Conservation (phyloP, 179 eudicot species). For the Patellifolia procumbens region DNA sequence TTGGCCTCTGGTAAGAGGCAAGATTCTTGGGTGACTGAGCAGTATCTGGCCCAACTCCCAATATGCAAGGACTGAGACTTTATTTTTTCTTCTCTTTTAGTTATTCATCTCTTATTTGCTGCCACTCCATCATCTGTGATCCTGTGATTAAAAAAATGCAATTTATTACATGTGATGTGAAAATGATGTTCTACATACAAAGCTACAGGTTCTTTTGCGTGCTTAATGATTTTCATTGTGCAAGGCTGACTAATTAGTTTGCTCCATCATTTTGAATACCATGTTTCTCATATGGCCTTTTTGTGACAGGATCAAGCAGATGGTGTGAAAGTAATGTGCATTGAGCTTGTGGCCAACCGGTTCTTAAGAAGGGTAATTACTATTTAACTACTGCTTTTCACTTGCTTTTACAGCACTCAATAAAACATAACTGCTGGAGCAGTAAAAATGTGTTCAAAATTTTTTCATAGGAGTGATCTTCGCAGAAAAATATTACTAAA, state of each 20-base stretch:
- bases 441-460: not conserved
- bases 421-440: not conserved
- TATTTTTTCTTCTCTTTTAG: too few species aligned
- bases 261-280: not conserved
- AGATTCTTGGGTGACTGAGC: too few species aligned
- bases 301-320: conserved; percentile 40
- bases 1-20: too few species aligned
- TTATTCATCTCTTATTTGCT: not conserved
- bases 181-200: not conserved
- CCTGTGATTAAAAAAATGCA: not conserved
- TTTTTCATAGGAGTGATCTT: too few species aligned
- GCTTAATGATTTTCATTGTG: not conserved
- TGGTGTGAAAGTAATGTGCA: conserved; percentile 59
- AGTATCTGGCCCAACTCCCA: too few species aligned
- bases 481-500: not conserved
- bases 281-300: conserved; percentile 18
- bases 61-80: too few species aligned
- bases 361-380: conserved; percentile 78
- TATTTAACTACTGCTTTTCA: not conserved
- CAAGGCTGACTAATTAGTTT: conserved; percentile 6
- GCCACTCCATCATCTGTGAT: not conserved
- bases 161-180: not conserved
- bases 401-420: not conserved
- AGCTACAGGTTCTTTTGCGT: conserved; percentile 1
- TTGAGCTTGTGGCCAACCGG: conserved; percentile 92